Evolutionary conservation across 2,329 filamentous ascomycete genomes (phyloP), one percentile per base, ranked within the genome.

Genomic region (Orbilia oligospora): DNA sequence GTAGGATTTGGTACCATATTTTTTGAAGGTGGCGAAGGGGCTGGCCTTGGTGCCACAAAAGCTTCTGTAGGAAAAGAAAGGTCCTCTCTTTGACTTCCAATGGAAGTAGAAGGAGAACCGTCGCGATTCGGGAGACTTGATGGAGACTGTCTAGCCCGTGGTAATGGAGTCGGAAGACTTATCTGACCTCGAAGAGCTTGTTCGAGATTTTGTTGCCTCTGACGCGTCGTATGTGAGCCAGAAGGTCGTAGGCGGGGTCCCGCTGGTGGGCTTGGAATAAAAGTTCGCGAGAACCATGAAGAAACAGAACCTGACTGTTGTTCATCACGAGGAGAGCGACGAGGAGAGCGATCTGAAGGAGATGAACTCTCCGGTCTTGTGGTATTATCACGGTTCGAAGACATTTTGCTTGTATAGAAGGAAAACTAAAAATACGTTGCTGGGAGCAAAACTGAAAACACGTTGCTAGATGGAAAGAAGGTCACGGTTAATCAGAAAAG

Each of bases 201-300:
- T 10, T 41, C 56, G 8, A 55, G 51, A n/a, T 24, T 18, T 33
- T 30, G 5, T 12, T 55, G 51, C 4, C 27, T 55, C 10, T 55
- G 22, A 55, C 51, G 51, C 14, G 22, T 33, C 14, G 51, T 55
- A 10, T 55, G 51, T 33, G 53, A 58, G 5, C 0, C 38, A 4
- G 3, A 1, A 16, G 12, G 24, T 18, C n/a, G 27, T 38, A 22
- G 53, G 14, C 24, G 3, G 8, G 53, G 30, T 16, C 12, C 27
- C 2, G 53, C 18, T 14, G 56, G 56, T 1, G 36, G 4, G 27
- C 18, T 24, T 12, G 56, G 24, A n/a, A 41, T 36, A 18, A 61
- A 61, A 27, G 36, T 61, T 61, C 56, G 33, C 16, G 56, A 2
- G 9, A 61, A 61, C 56, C 56, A 61, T 61, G 56, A 41, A 9